Evolutionary conservation across 495 filamentous ascomycete genomes (phyloP).

Genomic region (Tuber calosporum): DNA sequence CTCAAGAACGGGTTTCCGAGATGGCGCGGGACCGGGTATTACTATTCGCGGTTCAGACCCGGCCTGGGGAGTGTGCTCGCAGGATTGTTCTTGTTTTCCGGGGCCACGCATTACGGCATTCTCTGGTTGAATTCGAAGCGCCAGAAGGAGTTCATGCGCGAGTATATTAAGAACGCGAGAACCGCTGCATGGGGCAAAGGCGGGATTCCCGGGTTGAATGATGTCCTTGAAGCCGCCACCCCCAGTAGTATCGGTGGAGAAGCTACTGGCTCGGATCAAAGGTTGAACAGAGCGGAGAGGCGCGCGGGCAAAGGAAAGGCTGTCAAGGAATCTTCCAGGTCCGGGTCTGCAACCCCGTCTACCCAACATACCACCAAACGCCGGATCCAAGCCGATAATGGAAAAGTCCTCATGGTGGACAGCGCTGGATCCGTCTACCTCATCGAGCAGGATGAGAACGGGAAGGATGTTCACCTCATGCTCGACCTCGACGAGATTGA

Average conservation of each 20-base stretch:
- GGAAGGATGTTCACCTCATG: constrained; percentile 69
- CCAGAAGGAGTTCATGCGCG: constrained; percentile 79
- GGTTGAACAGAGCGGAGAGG: constrained; percentile 80
- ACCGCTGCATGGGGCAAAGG: constrained; percentile 79
- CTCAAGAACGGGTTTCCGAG: constrained; percentile 85
- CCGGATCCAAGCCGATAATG: constrained; percentile 81
- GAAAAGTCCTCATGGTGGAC: constrained; percentile 89
- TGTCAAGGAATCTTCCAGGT: constrained; percentile 40
- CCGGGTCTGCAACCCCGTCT: constrained; percentile 48
- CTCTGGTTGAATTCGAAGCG: constrained; percentile 78
- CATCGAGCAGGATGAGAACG: constrained; percentile 81
- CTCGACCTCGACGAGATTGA: constrained; percentile 69
- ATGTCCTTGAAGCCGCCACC: constrained; percentile 45
- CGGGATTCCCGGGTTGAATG: constrained; percentile 42
- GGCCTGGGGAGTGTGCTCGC: constrained; percentile 75
- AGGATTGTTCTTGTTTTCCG: constrained; percentile 76
- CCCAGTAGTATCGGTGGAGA: constrained; percentile 47
- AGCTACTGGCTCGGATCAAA: constrained; percentile 44
- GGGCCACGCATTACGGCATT: constrained; percentile 74
- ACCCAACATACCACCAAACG: constrained; percentile 60
- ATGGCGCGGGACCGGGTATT: constrained; percentile 97
- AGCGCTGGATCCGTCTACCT: constrained; percentile 84
- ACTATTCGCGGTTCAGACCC: constrained; percentile 87
- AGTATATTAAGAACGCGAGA: constrained; percentile 84
- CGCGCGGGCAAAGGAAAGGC: constrained; percentile 55